Evolutionary conservation across 1,284 basidiomycete species (phyloP), one percentile per base, ranked within the genome.

Genomic region (Tylopilus sp.): DNA sequence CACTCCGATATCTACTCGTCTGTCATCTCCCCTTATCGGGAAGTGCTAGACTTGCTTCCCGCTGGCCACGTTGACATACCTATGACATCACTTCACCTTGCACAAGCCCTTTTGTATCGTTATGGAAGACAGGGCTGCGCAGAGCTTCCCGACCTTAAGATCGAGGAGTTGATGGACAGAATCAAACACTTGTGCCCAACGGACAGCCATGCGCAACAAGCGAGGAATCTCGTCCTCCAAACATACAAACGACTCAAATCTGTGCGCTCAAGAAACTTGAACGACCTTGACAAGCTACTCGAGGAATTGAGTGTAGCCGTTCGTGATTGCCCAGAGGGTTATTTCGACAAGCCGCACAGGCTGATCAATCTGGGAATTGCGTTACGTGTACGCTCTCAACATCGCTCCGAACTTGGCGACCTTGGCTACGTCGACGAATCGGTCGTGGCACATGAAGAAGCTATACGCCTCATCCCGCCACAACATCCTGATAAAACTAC

Each of bases 51-150:
- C 32, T 44, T 44, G 41, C 41, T 44, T 19, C 41, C 41, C 7
- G 41, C 41, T 18, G 18, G 41, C 19, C 65, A 67, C 22, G 60
- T 55, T 5, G 68, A 69, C 52, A 59, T 55, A 13, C 55, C 55
- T 2, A 32, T 26, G 8, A 71, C 58, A 2, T 24, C 64, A 8
- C 33, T 70, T 9, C 16, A 15, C 22, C 39, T 70, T 5, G 22
- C 54, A 16, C 38, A 44, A 39, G 47, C 49, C 9, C 58, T 72
- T 19, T n/a, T 63, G 15, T 53, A 53, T 53, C 52, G 26, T 19
- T 63, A 55, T n/a, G 29, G 29, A 29, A 29, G 29, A 29, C 29
- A 29, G 29, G 29, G 29, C 6, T 29, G 29, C 6, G 29, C 3
- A 29, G 29, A 29, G 29, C 6, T 29, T 29, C 29, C 29, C 29